A percentile compares a stretch with the other conserved stretches of the same genome.
Conservation (phyloP, 1,139 yeast genomes). For the Lodderomyces metapsilosis region DNA sequence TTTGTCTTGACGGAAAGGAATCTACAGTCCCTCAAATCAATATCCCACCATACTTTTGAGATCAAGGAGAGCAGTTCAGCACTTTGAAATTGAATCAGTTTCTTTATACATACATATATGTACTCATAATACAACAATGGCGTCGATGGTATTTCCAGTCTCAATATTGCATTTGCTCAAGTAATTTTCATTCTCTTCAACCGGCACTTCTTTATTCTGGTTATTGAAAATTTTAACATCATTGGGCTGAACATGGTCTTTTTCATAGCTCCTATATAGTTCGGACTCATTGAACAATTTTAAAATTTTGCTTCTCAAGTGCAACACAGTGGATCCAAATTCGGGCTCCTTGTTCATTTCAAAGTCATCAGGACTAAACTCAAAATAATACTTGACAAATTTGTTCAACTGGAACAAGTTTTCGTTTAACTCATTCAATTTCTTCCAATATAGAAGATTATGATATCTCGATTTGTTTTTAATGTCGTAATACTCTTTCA, state of each 20-base stretch:
- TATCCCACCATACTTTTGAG: neutral
- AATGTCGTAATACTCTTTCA: slow-evolving; percentile 28
- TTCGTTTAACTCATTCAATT: slow-evolving; percentile 27
- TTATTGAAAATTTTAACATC: slow-evolving; percentile 34
- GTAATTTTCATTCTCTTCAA: slow-evolving; percentile 43
- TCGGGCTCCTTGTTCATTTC: slow-evolving; percentile 58
- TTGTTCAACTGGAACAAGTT: slow-evolving; percentile 24
- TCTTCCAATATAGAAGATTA: slow-evolving; percentile 25
- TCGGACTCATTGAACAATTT: slow-evolving; percentile 54
- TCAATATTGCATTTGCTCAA: slow-evolving; percentile 62
- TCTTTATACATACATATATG: neutral
- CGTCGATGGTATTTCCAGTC: slow-evolving; percentile 61
- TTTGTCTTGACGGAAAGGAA: slow-evolving; percentile 59
- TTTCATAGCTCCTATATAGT: slow-evolving; percentile 30
- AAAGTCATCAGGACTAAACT: slow-evolving; percentile 80
- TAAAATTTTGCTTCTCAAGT: slow-evolving; percentile 54
- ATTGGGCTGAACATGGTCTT: slow-evolving; percentile 16
- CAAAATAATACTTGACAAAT: slow-evolving; percentile 64
- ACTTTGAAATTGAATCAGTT: neutral
- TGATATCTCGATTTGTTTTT: slow-evolving; percentile 25
- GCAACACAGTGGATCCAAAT: slow-evolving; percentile 65
- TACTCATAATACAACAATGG: slow-evolving; percentile 27
- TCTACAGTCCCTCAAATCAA: neutral
- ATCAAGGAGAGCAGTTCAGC: neutral
- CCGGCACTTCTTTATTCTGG: slow-evolving; percentile 23